These are phyloP conservation scores for Colletotrichum tabaci DNA, from an alignment of 2,329 filamentous ascomycete genomes.

Conservation along the genomic window DNA sequence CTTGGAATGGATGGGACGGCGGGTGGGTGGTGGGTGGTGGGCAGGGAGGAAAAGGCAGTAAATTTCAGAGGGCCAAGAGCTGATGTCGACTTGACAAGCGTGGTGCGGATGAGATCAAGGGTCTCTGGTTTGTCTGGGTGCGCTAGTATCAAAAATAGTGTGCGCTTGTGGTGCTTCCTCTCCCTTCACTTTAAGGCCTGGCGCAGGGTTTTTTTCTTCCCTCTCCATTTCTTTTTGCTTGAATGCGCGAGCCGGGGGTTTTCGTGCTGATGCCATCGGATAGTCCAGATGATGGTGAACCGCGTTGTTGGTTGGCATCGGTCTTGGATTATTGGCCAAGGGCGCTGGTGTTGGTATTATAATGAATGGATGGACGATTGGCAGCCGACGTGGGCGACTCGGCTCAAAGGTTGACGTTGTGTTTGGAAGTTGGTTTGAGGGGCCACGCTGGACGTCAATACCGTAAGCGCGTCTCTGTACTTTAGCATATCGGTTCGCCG, in stretches of 20 bases:
- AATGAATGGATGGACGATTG: background rate
- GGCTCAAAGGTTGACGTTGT: background rate
- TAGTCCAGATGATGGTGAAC: conserved; percentile 3
- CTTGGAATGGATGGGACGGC: conserved; percentile 17
- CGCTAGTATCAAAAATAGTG: conserved; percentile 20
- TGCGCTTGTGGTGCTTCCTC: conserved; percentile 3
- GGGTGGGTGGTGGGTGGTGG: background rate
- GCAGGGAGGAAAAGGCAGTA: conserved; percentile 5
- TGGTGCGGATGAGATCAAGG: conserved; percentile 12
- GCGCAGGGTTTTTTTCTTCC: background rate
- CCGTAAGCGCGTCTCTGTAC: conserved; percentile 1
- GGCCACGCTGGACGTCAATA: background rate
- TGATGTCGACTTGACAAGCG: conserved; percentile 13
- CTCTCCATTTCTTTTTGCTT: background rate
- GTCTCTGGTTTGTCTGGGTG: background rate
- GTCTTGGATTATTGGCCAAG: conserved; percentile 14
- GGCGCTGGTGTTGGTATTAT: background rate
- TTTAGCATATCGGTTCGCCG: background rate
- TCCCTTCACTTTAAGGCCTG: conserved; percentile 19
- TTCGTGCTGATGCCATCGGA: conserved; percentile 3
- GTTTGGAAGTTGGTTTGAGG: background rate
- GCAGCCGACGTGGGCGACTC: background rate
- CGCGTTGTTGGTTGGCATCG: conserved; percentile 6
- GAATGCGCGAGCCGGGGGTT: conserved; percentile 8
- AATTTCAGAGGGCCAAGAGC: conserved; percentile 4